A percentile compares a stretch with the other conserved stretches of the same genome.
These are phyloP conservation scores for Manihot esculenta DNA, from an alignment of 441 rosid genomes.

Conservation along the genomic window DNA sequence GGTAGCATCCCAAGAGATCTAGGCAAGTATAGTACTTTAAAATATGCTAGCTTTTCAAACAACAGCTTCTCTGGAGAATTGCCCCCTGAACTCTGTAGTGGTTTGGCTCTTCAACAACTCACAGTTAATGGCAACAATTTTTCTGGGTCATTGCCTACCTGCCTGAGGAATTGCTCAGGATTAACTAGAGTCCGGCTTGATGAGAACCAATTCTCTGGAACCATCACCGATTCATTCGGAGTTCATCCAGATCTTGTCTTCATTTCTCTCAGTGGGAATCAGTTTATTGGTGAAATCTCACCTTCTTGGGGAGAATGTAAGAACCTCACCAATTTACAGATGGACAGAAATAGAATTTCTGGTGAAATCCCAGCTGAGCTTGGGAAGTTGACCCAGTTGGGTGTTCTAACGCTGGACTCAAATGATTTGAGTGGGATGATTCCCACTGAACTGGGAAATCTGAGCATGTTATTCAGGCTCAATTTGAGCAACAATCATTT, in stretches of 20 bases:
- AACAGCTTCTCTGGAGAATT: constrained; percentile 66
- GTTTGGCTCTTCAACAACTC: constrained; percentile 37
- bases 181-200: constrained; percentile 54
- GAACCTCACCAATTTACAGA: constrained; percentile 48
- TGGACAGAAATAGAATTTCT: constrained; percentile 51
- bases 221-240: constrained; percentile 55
- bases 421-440: constrained; percentile 51
- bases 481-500: constrained; percentile 53
- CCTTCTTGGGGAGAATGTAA: constrained; percentile 58
- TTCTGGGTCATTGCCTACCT: constrained; percentile 55
- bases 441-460: constrained; percentile 49
- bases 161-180: constrained; percentile 51
- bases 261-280: constrained; percentile 44
- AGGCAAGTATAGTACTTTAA: constrained; percentile 32
- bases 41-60: constrained; percentile 51
- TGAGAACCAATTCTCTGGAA: constrained; percentile 48
- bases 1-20: constrained; percentile 31
- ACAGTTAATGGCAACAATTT: constrained; percentile 49
- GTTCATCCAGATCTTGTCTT: constrained; percentile 42
- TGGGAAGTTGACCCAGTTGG: constrained; percentile 41
- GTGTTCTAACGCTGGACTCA: constrained; percentile 35
- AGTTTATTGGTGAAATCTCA: constrained; percentile 50
- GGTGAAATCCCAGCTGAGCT: constrained; percentile 56
- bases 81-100: constrained; percentile 58
- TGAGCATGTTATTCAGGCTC: constrained; percentile 39